Evolutionary conservation across 176 grass and related monocot genomes (phyloP).

Genomic region (Elymus sibiricus): DNA sequence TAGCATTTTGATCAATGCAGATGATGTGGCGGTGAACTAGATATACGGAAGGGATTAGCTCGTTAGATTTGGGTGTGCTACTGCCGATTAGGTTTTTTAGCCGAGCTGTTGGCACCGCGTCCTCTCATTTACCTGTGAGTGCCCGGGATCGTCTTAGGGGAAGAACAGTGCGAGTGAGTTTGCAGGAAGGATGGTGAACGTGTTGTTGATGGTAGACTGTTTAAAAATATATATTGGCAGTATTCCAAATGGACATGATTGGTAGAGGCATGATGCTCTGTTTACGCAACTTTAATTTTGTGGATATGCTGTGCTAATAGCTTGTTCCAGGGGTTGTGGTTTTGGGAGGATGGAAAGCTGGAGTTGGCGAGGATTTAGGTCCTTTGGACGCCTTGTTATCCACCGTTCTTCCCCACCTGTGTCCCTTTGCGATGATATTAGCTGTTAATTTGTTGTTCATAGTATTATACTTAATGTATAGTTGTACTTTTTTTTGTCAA

Average conservation of each 20-base stretch:
- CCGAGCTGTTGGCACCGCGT: background rate
- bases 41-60: background rate
- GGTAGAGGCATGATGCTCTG: background rate
- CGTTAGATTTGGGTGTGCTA: background rate
- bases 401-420: background rate
- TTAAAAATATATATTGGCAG: background rate
- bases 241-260: background rate
- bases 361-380: background rate
- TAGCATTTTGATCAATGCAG: slow-evolving; percentile 1
- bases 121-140: background rate
- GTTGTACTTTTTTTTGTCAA: background rate
- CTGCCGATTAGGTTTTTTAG: background rate
- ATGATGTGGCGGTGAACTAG: background rate
- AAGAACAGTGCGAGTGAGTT: background rate
- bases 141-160: background rate
- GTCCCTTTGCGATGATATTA: background rate
- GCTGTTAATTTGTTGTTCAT: background rate
- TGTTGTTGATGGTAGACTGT: background rate
- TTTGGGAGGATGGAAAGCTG: background rate
- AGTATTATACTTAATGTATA: background rate
- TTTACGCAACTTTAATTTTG: background rate
- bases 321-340: background rate
- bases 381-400: background rate
- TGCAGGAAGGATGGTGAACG: background rate
- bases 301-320: background rate